Evolutionary conservation across 768 basidiomycete species (phyloP), one percentile per base, ranked within the genome.

Genomic region (Pulveroboletus sp.): DNA sequence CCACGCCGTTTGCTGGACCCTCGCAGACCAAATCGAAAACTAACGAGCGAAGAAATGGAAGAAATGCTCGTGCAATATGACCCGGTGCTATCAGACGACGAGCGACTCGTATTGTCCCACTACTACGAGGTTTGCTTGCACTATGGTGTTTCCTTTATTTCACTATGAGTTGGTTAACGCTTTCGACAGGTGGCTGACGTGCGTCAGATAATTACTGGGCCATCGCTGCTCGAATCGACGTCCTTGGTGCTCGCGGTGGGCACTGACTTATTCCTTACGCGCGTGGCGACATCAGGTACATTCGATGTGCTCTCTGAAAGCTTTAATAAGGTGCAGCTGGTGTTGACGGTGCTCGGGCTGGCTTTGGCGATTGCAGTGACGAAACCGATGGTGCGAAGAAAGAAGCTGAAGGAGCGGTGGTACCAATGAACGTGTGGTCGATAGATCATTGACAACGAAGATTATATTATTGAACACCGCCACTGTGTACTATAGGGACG

Each of bases 251-350:
- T 97, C 61, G 81, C 84, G 1, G 83, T 84, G 59, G 94, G 95
- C 5, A 75, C 93, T 8, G 95, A 98, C 69, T 74, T 97, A 56
- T 97, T 97, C 77, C 72, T 83, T 26, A 90, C 90, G 10, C 80
- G 92, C 14, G 77, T 90, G 5, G 79, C 89, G 35, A 92, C 94
- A 2, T 93, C 91, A 10, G 83, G 81, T 36, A 91, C 92, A 17
- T 98, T 98, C 60, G 95, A 98, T 62, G 83, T 96, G 24, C 78
- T 98, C 8, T 90, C 80, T 59, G 88, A 93, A 66, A 84, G 75
- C 61, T 98, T 98, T 69, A 97, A 97, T 73, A 96, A 97, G 73
- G 76, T 72, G 1, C 95, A 98, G 67, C 75, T 98, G 21, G 81
- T 94, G 55, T 68, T 93, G 27, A 97, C 93, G 2, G 81, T 95